A percentile compares a stretch with the other conserved stretches of the same genome.
phyloP scores from a whole-genome alignment of 176 grass and related monocot genomes.

The Eleusine coracana region DNA sequence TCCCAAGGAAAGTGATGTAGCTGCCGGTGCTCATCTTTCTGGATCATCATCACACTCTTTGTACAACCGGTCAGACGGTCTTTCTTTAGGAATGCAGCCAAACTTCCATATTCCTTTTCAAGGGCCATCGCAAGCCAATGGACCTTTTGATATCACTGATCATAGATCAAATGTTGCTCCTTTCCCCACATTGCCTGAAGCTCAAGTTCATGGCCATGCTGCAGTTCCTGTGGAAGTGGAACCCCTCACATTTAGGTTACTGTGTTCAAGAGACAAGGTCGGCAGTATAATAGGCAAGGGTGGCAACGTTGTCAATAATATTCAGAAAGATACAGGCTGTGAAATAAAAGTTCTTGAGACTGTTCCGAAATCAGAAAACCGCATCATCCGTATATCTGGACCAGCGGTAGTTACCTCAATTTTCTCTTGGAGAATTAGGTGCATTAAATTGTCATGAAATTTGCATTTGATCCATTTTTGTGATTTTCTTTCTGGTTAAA shows the following conservation, averaged over 20 bases:
- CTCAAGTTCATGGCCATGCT: constrained; percentile 45
- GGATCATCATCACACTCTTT: constrained; percentile 53
- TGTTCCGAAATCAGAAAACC: constrained; percentile 66
- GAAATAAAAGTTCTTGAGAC: constrained; percentile 92
- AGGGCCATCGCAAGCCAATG: constrained; percentile 50
- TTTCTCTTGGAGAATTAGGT: constrained; percentile 32
- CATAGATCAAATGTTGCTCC: constrained; percentile 48
- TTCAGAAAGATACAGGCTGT: constrained; percentile 90
- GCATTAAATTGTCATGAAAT: constrained; percentile 21
- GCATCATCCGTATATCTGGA: constrained; percentile 76
- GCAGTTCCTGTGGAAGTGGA: constrained; percentile 61
- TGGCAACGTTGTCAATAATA: constrained; percentile 76
- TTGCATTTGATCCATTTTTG: constrained; percentile 21
- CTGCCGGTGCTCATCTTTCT: constrained; percentile 42
- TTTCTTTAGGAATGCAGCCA: constrained; percentile 60
- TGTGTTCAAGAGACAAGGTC: constrained; percentile 84
- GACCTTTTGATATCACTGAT: constrained; percentile 48
- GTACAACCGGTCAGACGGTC: constrained; percentile 48
- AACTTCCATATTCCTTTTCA: constrained; percentile 60
- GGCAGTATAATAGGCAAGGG: constrained; percentile 89
- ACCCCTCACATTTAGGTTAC: constrained; percentile 65
- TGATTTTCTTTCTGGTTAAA: constrained; percentile 17
- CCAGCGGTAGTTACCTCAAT: constrained; percentile 63
- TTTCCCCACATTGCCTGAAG: constrained; percentile 60
- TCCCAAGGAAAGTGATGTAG: constrained; percentile 55